phyloP scores from a whole-genome alignment of 306 rosid genomes.

The Quercus bicolor region DNA sequence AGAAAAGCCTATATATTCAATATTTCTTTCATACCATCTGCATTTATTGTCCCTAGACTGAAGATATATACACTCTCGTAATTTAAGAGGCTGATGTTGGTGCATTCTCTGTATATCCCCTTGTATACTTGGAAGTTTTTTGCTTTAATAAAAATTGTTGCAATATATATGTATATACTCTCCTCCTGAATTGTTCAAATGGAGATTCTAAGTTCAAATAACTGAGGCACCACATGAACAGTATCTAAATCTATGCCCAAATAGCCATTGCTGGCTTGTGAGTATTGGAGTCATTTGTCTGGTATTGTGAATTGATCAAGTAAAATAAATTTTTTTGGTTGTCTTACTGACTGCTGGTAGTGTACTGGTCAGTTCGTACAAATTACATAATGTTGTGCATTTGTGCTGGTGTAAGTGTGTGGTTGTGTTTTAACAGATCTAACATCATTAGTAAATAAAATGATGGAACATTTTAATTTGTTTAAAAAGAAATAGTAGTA shows the following conservation, averaged over 20 bases:
- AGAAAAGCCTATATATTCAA: not conserved
- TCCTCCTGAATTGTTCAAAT: not conserved
- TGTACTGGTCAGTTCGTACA: not conserved
- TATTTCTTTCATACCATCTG: constrained; percentile 5
- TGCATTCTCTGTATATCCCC: too few relatives aligned
- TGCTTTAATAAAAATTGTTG: too few relatives aligned
- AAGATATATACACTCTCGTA: too few relatives aligned
- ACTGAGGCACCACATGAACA: not conserved
- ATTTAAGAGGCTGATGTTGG: too few relatives aligned
- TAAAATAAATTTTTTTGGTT: not conserved
- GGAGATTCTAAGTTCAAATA: not conserved
- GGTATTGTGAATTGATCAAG: not conserved
- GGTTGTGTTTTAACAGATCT: not conserved
- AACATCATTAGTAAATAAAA: not conserved
- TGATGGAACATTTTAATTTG: not conserved
- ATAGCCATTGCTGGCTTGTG: not conserved
- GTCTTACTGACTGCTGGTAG: not conserved
- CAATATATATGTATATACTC: not conserved
- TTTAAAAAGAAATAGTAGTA: not conserved
- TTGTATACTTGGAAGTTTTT: not conserved
- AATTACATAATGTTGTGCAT: not conserved
- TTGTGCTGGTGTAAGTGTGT: not conserved
- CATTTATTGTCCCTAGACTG: not conserved
- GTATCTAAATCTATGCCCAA: not conserved
- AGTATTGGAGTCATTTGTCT: not conserved